Base-by-base conservation (phyloP, 106 monocot genomes). In the Iris macrosiphon region DNA sequence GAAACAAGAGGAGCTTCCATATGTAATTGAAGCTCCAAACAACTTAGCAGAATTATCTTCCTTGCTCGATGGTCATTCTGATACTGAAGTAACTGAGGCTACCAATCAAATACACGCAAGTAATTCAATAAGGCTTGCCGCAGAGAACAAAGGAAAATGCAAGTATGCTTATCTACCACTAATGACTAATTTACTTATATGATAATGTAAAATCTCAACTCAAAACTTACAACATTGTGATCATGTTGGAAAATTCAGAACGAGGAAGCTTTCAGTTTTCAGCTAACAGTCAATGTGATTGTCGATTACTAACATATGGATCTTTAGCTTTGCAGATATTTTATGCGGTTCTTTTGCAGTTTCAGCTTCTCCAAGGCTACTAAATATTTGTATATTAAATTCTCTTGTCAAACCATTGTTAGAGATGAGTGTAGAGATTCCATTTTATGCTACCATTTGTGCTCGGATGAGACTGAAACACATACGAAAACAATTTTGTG, bases 401-500 rank as follows among this genome's bases (percentile, higher is more conserved):
- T 55, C 72, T 8, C 65, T 98, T 59, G 87, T 91, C 12, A 86
- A 75, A 68, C 83, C 96, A 39, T 62, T 98, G 44, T 55, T 98
- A 33, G 96, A 98, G 63, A 98, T 83, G 72, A 83, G 86, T 49
- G 45, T 35, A 4, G 96, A 98, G 29, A 87, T 72, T 62, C 96
- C 96, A 55, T 98, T 72, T 78, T 98, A 80, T 68, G 86, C 96
- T 31, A 77, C 96, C 14, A 80, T 90, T 57, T 87, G 87, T 75
- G 96, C 90, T 11, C 68, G 90, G 23, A 45, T 87, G 59, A 64
- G 90, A 6, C 63, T 98, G 16, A 53, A 71, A 43, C 71, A 56
- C 17, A 83, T 81, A 11, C 39, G 96, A 25, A 73, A 58, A 37
- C 70, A 48, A 29, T 71, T 98, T 23, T 77, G 64, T 63, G 72